phyloP scores from a whole-genome alignment of 805 yeast species.

The Naumovozyma dairenensis region DNA sequence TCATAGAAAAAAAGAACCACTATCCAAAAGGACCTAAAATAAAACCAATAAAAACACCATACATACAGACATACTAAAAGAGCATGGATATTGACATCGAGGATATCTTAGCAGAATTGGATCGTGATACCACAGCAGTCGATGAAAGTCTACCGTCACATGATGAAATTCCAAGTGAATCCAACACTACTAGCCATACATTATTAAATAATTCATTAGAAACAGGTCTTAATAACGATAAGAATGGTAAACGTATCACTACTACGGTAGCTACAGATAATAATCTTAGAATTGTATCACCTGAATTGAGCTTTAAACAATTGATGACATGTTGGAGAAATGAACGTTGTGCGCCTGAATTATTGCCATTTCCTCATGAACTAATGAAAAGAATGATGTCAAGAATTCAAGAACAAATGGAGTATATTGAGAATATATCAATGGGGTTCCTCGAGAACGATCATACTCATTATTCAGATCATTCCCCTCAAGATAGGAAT shows the following conservation, averaged over 20 bases:
- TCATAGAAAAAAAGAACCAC: too few relatives aligned
- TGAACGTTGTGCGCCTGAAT: conserved; percentile 80
- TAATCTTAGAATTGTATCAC: conserved; percentile 3
- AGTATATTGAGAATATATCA: conserved; percentile 65
- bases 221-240: too few relatives aligned
- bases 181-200: conserved; percentile 3
- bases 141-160: conserved; percentile 9
- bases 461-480: neutral
- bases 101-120: conserved; percentile 62
- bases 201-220: conserved; percentile 1
- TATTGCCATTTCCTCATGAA: conserved; percentile 61
- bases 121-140: conserved; percentile 34
- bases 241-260: neutral
- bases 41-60: neutral
- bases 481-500: neutral
- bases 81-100: conserved; percentile 48
- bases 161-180: too few relatives aligned
- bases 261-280: conserved; percentile 7
- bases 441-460: conserved; percentile 58
- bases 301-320: conserved; percentile 19
- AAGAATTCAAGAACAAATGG: conserved; percentile 61
- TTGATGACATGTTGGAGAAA: conserved; percentile 65
- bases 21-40: too few relatives aligned
- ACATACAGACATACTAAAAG: neutral
- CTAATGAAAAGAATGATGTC: conserved; percentile 49